Evolutionary conservation across 768 basidiomycete genomes (phyloP).

Genomic region (Plicaturopsis crispa): DNA sequence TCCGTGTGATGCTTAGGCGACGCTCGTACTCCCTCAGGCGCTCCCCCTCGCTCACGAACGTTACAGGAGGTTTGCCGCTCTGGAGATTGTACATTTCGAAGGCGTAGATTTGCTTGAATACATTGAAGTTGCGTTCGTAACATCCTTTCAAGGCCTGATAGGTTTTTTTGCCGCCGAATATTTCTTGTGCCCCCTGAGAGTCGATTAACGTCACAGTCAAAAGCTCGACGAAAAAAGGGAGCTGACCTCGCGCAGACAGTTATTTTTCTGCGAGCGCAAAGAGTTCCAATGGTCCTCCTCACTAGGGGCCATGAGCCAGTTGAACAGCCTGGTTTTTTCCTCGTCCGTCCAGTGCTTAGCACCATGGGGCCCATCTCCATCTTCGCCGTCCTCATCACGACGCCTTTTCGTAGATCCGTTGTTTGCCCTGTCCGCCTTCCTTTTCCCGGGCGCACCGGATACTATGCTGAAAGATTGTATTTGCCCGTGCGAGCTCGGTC

Average conservation of each 20-base stretch:
- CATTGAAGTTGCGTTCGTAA: constrained; percentile 78
- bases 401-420: constrained; percentile 32
- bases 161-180: constrained; percentile 72
- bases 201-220: constrained; percentile 1
- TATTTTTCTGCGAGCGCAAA: constrained; percentile 75
- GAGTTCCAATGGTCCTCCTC: constrained; percentile 76
- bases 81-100: constrained; percentile 45
- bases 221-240: constrained; percentile 8
- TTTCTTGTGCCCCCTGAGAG: constrained; percentile 61
- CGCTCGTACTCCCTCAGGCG: constrained; percentile 66
- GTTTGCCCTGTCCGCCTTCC: constrained; percentile 34
- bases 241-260: constrained; percentile 67
- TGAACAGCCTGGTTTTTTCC: constrained; percentile 71
- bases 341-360: constrained; percentile 85
- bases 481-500: constrained; percentile 26
- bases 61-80: constrained; percentile 29
- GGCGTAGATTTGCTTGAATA: constrained; percentile 76
- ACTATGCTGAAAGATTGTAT: constrained; percentile 6
- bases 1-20: constrained; percentile 58
- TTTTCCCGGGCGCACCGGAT: constrained; percentile 23
- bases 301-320: constrained; percentile 65
- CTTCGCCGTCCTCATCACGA: constrained; percentile 33
- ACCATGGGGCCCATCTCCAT: constrained; percentile 36
- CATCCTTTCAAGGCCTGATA: constrained; percentile 82
- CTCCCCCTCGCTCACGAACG: constrained; percentile 47